These are phyloP conservation scores for Yarrowia sp. DNA, from an alignment of 805 yeast genomes.

Conservation along the genomic window DNA sequence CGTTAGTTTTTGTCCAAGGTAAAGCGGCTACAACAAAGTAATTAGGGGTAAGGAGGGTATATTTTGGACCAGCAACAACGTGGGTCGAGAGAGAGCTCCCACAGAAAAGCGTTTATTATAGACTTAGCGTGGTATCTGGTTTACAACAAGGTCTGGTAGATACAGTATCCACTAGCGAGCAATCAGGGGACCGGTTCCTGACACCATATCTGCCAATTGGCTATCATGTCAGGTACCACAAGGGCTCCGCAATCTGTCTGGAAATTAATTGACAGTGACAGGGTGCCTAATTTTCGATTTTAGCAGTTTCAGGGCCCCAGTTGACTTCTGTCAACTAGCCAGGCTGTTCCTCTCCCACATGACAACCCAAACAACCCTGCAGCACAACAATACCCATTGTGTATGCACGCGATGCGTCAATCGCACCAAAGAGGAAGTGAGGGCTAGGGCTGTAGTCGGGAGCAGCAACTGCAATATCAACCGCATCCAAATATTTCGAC, in stretches of 20 bases:
- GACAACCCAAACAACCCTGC: slow-evolving; percentile 19
- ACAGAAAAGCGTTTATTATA: not conserved
- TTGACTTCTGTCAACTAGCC: not conserved
- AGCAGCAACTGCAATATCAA: slow-evolving; percentile 2
- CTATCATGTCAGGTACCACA: not conserved
- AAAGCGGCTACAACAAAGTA: not conserved
- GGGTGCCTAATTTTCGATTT: not conserved
- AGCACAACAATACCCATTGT: slow-evolving; percentile 8
- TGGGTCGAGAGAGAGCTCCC: not conserved
- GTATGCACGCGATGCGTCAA: not conserved
- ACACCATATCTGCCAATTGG: not conserved
- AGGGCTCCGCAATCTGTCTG: too few relatives aligned
- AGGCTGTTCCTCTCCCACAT: not conserved
- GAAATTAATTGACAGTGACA: not conserved
- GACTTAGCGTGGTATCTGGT: not conserved
- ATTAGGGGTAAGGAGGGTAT: not conserved
- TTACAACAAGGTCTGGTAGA: not conserved
- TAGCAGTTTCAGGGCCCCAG: not conserved
- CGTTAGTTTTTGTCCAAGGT: not conserved
- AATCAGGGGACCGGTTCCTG: too few relatives aligned
- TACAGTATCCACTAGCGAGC: not conserved
- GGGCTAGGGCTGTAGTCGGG: not conserved
- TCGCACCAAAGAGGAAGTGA: not conserved
- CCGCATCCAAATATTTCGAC: not conserved
- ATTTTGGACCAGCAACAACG: not conserved